Evolutionary conservation across 2,329 filamentous ascomycete species (phyloP).

Genomic region (Ophiostoma piceae): DNA sequence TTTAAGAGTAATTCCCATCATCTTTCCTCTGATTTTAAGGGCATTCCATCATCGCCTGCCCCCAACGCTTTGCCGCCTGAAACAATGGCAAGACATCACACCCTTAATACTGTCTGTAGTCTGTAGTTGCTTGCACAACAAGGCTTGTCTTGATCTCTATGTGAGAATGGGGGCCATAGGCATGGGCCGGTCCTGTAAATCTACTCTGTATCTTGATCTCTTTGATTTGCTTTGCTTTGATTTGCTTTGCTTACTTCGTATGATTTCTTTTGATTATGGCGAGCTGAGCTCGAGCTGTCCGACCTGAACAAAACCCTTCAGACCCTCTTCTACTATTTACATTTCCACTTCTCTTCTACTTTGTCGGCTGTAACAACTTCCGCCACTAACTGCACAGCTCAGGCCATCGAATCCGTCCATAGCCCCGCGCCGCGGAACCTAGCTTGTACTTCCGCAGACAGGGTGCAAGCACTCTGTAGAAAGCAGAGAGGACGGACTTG

Average conservation of each 20-base stretch:
- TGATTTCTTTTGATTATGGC: too few relatives aligned
- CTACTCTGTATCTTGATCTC: not conserved
- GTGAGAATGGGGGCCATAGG: not conserved
- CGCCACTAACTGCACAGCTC: not conserved
- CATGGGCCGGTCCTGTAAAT: constrained; percentile 1
- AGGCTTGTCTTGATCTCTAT: not conserved
- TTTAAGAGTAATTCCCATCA: too few relatives aligned
- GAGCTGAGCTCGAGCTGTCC: not conserved
- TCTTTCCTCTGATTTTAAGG: not conserved
- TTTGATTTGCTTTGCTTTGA: not conserved
- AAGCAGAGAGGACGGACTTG: not conserved
- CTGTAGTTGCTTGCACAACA: too few relatives aligned
- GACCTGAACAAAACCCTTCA: too few relatives aligned
- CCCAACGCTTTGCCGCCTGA: not conserved
- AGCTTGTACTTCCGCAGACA: constrained; percentile 3
- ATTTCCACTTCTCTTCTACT: too few relatives aligned
- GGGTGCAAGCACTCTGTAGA: not conserved
- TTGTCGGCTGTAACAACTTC: not conserved
- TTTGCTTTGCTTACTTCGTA: not conserved
- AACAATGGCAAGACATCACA: not conserved
- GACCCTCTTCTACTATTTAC: too few relatives aligned
- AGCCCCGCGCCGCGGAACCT: constrained; percentile 11
- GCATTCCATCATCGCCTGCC: not conserved
- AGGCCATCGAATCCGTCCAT: not conserved
- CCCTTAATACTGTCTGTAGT: not conserved